Evolutionary conservation across 1,139 yeast genomes (phyloP).

Genomic region (Zygoascus meyerae): DNA sequence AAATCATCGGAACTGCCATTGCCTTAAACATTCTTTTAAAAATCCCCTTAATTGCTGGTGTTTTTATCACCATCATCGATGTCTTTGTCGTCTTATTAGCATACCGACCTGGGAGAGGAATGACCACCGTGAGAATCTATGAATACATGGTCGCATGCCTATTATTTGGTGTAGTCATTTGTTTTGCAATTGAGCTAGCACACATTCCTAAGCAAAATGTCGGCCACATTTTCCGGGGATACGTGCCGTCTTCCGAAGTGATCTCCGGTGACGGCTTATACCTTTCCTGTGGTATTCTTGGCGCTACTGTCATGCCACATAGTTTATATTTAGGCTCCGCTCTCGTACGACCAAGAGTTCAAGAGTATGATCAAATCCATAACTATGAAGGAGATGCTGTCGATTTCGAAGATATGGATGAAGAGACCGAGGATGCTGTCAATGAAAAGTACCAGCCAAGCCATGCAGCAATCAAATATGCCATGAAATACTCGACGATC

Average conservation of each 20-base stretch:
- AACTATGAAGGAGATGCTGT: conserved; percentile 38
- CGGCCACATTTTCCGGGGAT: conserved; percentile 60
- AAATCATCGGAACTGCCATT: conserved; percentile 83
- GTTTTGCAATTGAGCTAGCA: conserved; percentile 65
- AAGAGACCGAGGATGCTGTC: conserved; percentile 32
- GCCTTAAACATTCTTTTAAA: conserved; percentile 65
- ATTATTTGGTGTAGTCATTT: conserved; percentile 63
- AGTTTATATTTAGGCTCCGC: conserved; percentile 71
- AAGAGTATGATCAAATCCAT: conserved; percentile 47
- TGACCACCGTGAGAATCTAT: conserved; percentile 57
- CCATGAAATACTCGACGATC: conserved; percentile 58
- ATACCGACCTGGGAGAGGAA: conserved; percentile 63
- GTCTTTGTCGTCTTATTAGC: conserved; percentile 70
- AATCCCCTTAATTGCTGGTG: conserved; percentile 76
- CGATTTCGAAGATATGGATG: conserved; percentile 30
- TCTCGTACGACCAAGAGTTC: conserved; percentile 63
- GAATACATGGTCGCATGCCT: conserved; percentile 62
- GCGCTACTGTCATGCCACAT: conserved; percentile 84
- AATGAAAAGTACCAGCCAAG: conserved; percentile 57
- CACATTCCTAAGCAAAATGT: conserved; percentile 46
- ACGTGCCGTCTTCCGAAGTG: conserved; percentile 59
- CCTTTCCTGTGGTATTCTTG: conserved; percentile 69
- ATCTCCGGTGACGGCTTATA: conserved; percentile 60
- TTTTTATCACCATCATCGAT: conserved; percentile 62
- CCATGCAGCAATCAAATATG: conserved; percentile 55